Evolutionary conservation across 805 yeast species (phyloP).

Genomic region (Pichia heedii): DNA sequence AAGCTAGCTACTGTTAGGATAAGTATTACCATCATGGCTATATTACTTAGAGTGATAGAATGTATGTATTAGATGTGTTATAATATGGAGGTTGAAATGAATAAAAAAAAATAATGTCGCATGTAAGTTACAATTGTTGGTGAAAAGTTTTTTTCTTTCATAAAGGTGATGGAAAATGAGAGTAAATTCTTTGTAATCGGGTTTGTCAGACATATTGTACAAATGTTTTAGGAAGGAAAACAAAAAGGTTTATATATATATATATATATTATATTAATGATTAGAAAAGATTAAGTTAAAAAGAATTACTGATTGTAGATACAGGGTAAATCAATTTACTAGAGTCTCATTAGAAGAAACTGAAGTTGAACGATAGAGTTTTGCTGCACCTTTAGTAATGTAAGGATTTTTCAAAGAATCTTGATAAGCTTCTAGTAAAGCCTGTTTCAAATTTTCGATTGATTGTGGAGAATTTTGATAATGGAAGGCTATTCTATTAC

Average conservation of each 20-base stretch:
- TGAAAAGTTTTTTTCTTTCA: no score
- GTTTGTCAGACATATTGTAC: background rate
- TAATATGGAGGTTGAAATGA: no score
- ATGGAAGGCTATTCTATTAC: constrained; percentile 77
- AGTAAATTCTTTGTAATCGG: no score
- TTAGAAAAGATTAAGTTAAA: background rate
- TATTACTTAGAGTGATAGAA: no score
- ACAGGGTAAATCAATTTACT: background rate
- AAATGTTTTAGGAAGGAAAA: no score
- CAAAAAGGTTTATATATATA: no score
- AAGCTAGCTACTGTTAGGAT: background rate
- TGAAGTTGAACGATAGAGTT: constrained; percentile 12
- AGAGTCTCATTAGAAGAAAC: constrained; percentile 1
- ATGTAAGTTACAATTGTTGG: no score
- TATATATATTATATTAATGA: no score
- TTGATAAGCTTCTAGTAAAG: constrained; percentile 49
- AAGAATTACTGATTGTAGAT: no score
- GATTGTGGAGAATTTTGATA: constrained; percentile 51
- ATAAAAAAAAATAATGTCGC: no score
- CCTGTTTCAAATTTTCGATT: constrained; percentile 46
- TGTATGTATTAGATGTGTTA: no score
- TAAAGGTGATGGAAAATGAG: no score
- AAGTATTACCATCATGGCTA: constrained; percentile 1
- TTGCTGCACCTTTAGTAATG: constrained; percentile 12
- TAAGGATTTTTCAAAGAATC: constrained; percentile 47